Conservation (phyloP, 164 flowering plant genomes). For the Vitis cinerea region DNA sequence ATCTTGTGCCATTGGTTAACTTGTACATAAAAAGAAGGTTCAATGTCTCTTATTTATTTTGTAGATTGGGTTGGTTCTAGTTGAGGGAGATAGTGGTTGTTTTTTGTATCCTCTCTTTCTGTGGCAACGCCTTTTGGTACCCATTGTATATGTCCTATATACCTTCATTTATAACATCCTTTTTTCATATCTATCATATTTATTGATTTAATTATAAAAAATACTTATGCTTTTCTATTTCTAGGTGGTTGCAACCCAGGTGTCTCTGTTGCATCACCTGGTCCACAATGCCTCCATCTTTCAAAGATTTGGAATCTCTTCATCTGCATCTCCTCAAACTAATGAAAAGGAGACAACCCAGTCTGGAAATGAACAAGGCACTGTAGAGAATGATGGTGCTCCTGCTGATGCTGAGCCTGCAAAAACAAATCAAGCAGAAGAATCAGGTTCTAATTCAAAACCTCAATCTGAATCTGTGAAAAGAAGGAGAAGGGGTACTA, state of each 20-base stretch:
- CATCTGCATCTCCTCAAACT: conserved; percentile 67
- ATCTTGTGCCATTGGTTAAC: too few species aligned
- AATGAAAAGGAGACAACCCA: conserved; percentile 40
- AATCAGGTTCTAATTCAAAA: conserved; percentile 44
- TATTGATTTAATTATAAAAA: neutral
- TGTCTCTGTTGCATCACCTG: conserved; percentile 27
- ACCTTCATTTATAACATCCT: too few species aligned
- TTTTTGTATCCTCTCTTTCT: too few species aligned
- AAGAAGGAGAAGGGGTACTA: conserved; percentile 40
- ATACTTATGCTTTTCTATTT: conserved; percentile 1
- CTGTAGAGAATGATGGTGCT: conserved; percentile 18
- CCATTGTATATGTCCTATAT: too few species aligned
- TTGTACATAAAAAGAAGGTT: too few species aligned
- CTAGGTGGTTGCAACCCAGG: conserved; percentile 30
- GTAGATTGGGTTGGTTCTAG: too few species aligned
- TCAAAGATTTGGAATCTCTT: conserved; percentile 55
- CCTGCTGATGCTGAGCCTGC: conserved; percentile 19
- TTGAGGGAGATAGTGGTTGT: too few species aligned
- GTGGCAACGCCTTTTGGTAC: too few species aligned
- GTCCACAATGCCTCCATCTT: conserved; percentile 15
- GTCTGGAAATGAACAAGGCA: conserved; percentile 29
- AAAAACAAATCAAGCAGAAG: conserved; percentile 22
- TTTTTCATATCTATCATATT: too few species aligned
- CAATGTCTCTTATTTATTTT: too few species aligned
- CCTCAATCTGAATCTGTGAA: conserved; percentile 23